phyloP scores from a whole-genome alignment of 306 rosid species.

The Prunus dulcis region DNA sequence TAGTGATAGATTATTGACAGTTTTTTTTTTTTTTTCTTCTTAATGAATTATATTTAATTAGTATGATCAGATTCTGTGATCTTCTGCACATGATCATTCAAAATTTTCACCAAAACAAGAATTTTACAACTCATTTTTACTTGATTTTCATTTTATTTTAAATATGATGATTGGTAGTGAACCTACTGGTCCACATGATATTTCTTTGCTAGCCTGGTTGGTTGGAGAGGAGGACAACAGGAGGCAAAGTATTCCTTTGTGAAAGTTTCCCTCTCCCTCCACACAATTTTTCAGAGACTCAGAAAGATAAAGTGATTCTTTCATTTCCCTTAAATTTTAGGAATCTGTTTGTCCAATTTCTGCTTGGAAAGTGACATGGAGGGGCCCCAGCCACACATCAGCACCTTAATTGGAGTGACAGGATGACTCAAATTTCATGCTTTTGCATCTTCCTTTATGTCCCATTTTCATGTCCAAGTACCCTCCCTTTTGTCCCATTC shows the following conservation, averaged over 20 bases:
- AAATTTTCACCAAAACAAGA: neutral
- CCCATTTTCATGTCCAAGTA: conserved; percentile 20
- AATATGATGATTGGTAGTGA: neutral
- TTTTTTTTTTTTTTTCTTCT: neutral
- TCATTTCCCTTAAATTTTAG: conserved; percentile 1
- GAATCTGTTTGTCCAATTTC: conserved; percentile 25
- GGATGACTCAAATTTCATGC: conserved; percentile 19
- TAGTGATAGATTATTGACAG: neutral
- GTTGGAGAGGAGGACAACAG: neutral
- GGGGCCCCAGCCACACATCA: conserved; percentile 25
- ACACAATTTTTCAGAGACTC: conserved; percentile 13
- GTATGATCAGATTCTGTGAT: neutral
- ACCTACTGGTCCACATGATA: neutral
- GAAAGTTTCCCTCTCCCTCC: conserved; percentile 15
- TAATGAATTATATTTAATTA: neutral
- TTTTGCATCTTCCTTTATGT: conserved; percentile 30
- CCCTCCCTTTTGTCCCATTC: conserved; percentile 19
- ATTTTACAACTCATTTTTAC: neutral
- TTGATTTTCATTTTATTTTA: neutral
- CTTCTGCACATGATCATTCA: neutral
- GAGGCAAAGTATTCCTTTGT: neutral
- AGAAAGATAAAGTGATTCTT: conserved; percentile 25
- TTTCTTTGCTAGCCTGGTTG: neutral
- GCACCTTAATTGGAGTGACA: conserved; percentile 21
- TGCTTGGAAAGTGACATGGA: conserved; percentile 23